Evolutionary conservation across 1,284 basidiomycete genomes (phyloP).

Genomic region (Neotropicomus parvogracilis): DNA sequence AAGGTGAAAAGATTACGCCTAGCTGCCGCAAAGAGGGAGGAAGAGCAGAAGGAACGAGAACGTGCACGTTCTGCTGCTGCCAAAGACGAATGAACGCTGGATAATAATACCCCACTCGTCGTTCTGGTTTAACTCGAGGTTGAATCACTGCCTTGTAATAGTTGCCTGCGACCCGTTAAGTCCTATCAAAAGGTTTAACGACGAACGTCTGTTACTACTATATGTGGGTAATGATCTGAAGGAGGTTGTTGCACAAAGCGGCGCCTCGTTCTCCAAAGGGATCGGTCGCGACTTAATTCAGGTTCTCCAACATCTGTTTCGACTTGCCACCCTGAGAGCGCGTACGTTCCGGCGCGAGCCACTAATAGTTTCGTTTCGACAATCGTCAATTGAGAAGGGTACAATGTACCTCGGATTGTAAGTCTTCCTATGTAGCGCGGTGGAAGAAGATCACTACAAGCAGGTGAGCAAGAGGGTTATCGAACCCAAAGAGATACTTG

Average conservation of each 20-base stretch:
- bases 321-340: conserved; percentile 57
- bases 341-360: conserved; percentile 63
- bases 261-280: conserved; percentile 37
- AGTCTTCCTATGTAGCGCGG: conserved; percentile 59
- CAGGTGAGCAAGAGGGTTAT: conserved; percentile 6
- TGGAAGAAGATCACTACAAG: conserved; percentile 40
- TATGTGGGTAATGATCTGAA: conserved; percentile 37
- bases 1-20: conserved; percentile 60
- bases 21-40: conserved; percentile 51
- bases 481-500: conserved; percentile 29
- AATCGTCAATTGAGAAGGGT: conserved; percentile 43
- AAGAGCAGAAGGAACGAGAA: conserved; percentile 29
- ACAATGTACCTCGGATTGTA: conserved; percentile 54
- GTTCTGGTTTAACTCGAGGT: not conserved
- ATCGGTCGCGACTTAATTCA: conserved; percentile 7
- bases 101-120: conserved; percentile 5
- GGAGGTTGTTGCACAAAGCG: conserved; percentile 52
- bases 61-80: conserved; percentile 24
- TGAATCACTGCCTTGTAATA: conserved; percentile 7
- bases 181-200: conserved; percentile 4
- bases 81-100: conserved; percentile 16
- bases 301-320: conserved; percentile 59
- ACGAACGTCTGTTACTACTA: conserved; percentile 42
- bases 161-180: not conserved
- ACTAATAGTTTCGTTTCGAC: conserved; percentile 54